A percentile compares a stretch with the other conserved stretches of the same genome.
phyloP scores from a whole-genome alignment of 2,329 filamentous ascomycete species.

The Mollisiaceae sp. region DNA sequence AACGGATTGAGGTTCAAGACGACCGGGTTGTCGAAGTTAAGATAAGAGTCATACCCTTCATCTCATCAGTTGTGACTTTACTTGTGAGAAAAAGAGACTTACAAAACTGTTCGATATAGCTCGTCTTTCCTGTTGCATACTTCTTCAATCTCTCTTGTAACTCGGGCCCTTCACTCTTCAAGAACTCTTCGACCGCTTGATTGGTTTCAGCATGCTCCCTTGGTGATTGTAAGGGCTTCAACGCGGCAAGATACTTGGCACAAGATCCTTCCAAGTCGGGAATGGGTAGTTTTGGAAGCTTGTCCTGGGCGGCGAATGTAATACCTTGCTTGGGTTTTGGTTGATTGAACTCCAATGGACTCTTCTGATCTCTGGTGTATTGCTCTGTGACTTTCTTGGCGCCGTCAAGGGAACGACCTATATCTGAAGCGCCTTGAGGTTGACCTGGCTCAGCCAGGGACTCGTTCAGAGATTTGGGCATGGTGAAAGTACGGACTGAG shows the following conservation, averaged over 20 bases:
- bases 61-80: constrained; percentile 17
- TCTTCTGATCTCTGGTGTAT: constrained; percentile 52
- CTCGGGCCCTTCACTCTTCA: constrained; percentile 79
- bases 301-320: constrained; percentile 89
- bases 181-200: constrained; percentile 81
- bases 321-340: constrained; percentile 66
- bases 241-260: constrained; percentile 76
- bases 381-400: constrained; percentile 59
- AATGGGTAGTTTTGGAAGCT: constrained; percentile 89
- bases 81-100: constrained; percentile 47
- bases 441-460: constrained; percentile 57
- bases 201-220: constrained; percentile 85
- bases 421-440: constrained; percentile 30
- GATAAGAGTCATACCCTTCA: constrained; percentile 95
- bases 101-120: constrained; percentile 99
- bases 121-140: constrained; percentile 89
- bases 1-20: constrained; percentile 98
- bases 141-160: constrained; percentile 88
- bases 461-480: constrained; percentile 75
- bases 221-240: constrained; percentile 79
- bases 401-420: constrained; percentile 50
- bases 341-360: constrained; percentile 50
- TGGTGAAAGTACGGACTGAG: constrained; percentile 73
- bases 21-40: constrained; percentile 97
- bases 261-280: constrained; percentile 82